These are phyloP conservation scores for Perkinsus olseni DNA, from an alignment of 169 alveolate species.

Conservation along the genomic window DNA sequence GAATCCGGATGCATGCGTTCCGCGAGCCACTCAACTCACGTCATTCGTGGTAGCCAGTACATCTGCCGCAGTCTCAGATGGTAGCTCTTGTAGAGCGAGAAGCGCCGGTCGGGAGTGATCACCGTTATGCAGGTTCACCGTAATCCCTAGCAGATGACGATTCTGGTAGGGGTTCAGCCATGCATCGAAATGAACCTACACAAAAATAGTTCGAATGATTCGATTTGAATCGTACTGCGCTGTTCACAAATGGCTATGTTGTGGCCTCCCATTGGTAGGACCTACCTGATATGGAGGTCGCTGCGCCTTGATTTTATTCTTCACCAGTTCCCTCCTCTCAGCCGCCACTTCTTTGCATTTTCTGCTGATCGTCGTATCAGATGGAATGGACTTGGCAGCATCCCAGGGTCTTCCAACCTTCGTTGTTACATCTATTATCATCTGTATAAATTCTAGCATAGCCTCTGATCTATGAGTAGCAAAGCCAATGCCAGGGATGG, in stretches of 20 bases:
- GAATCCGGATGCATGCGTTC: too few relatives aligned
- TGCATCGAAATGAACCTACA: neutral
- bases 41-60: neutral
- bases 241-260: too few relatives aligned
- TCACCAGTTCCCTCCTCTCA: neutral
- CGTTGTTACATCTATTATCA: neutral
- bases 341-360: neutral
- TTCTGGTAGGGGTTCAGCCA: neutral
- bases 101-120: neutral
- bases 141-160: neutral
- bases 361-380: neutral
- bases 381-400: neutral
- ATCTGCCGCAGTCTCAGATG: neutral
- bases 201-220: neutral
- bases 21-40: too few relatives aligned
- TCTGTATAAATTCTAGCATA: neutral
- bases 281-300: neutral
- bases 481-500: neutral
- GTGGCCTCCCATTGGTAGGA: neutral
- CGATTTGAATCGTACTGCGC: neutral
- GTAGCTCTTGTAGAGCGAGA: neutral
- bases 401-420: neutral
- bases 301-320: neutral
- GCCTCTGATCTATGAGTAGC: neutral
- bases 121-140: neutral